Base-by-base conservation (phyloP, 1,284 basidiomycete genomes). In the Puccinia coronata region DNA sequence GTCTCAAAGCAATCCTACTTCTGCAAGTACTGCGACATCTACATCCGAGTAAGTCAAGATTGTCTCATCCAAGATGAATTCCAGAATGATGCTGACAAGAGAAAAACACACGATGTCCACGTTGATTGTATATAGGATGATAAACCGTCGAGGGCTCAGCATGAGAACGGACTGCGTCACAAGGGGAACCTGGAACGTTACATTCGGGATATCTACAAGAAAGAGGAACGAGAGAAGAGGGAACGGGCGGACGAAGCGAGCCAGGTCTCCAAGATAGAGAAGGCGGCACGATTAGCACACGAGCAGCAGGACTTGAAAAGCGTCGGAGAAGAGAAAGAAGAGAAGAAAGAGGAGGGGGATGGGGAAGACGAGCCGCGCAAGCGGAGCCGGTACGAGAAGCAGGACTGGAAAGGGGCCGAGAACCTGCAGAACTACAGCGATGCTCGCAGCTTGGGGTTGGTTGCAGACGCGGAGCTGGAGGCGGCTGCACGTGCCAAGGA, bases 151-250 rank as follows among this genome's bases (percentile, higher is more conserved):
- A 90, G 93, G 75, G 89, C 90, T 82, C 94, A 96, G 82, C 97
- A 99, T 86, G 97, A 99, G 87, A 92, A 90, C 83, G 97, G 97
- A 63, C 87, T 96, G 72, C 91, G 94, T 69, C 97, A 99, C 88
- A 93, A 97, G 86, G 95, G 95, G 70, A 97, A 94, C 86, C 91
- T 93, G 82, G 95, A 98, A 85, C 90, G 95, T 12, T 96, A 92
- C 86, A 93, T 99, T 76, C 89, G 94, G 59, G 91, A 92, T 59
- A 90, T 98, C 41, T 99, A 99, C 89, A 96, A 96, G 88, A 88
- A 91, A n/a, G 92, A 95, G 5, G 93, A 95, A 87, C 91, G 92
- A 87, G 90, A 91, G 78, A 93, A 93, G 88, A 91, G 92, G 86
- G 95, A 97, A 83, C 89, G 89, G 69, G 93, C 92, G 78, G 92